A percentile compares a stretch with the other conserved stretches of the same genome.
phyloP scores from a whole-genome alignment of 805 yeast genomes.

The Lachancea nothofagi region DNA sequence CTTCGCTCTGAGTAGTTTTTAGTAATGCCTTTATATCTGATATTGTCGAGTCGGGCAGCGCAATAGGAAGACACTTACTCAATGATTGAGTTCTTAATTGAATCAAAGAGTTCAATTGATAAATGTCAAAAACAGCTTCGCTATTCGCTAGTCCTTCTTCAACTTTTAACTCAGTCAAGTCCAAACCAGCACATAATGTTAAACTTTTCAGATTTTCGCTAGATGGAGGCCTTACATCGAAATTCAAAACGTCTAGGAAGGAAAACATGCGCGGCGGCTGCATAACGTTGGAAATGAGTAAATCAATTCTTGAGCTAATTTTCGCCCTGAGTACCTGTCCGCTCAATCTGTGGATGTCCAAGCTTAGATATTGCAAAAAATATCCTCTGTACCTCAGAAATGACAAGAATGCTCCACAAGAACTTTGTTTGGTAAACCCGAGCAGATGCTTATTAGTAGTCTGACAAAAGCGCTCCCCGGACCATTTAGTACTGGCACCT shows the following conservation, averaged over 20 bases:
- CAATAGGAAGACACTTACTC: slow-evolving; percentile 2
- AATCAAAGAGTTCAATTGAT: slow-evolving; percentile 36
- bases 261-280: slow-evolving; percentile 65
- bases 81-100: slow-evolving; percentile 22
- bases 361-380: slow-evolving; percentile 58
- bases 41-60: slow-evolving; percentile 11
- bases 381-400: slow-evolving; percentile 58
- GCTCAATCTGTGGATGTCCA: slow-evolving; percentile 59
- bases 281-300: slow-evolving; percentile 46
- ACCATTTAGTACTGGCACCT: slow-evolving; percentile 52
- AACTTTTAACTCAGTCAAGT: slow-evolving; percentile 41
- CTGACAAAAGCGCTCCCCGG: slow-evolving; percentile 37
- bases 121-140: slow-evolving; percentile 39
- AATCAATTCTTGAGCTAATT: slow-evolving; percentile 40
- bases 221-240: slow-evolving; percentile 39
- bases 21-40: slow-evolving; percentile 16
- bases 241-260: slow-evolving; percentile 66
- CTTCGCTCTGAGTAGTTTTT: slow-evolving; percentile 20
- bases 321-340: slow-evolving; percentile 47
- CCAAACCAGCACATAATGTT: slow-evolving; percentile 33
- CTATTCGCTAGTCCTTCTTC: slow-evolving; percentile 24
- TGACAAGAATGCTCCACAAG: slow-evolving; percentile 50
- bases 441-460: slow-evolving; percentile 35
- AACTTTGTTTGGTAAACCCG: slow-evolving; percentile 25
- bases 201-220: slow-evolving; percentile 16